phyloP scores from a whole-genome alignment of 306 rosid species.

The Rubus parviflorus region DNA sequence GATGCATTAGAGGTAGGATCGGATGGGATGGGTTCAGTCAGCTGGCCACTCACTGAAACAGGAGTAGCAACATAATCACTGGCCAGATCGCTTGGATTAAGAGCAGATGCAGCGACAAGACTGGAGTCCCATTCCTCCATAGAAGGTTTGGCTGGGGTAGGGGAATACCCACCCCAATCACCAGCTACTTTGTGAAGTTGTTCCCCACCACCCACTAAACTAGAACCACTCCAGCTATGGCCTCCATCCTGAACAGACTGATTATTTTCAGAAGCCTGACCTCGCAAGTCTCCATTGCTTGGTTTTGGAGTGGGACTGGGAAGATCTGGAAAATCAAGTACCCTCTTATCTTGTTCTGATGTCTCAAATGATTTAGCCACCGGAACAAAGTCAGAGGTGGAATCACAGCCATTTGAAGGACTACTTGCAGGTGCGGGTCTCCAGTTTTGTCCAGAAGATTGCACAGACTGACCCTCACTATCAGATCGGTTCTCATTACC shows the following conservation, averaged over 20 bases:
- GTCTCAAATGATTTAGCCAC: conserved; percentile 35
- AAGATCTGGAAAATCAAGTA: conserved; percentile 26
- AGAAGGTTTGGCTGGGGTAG: conserved; percentile 45
- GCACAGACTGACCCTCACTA: conserved; percentile 68
- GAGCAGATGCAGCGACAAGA: conserved; percentile 50
- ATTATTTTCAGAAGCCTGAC: conserved; percentile 38
- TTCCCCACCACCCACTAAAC: conserved; percentile 40
- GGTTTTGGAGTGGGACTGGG: conserved; percentile 31
- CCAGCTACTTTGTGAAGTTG: conserved; percentile 38
- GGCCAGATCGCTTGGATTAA: conserved; percentile 39
- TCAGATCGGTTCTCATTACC: conserved; percentile 58
- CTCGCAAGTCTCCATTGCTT: conserved; percentile 24
- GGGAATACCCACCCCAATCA: conserved; percentile 46
- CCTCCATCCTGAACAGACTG: conserved; percentile 48
- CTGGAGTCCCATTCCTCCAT: conserved; percentile 61
- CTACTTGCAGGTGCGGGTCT: conserved; percentile 34
- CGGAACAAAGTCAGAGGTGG: conserved; percentile 41
- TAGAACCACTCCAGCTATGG: conserved; percentile 59
- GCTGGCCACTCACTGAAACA: conserved; percentile 44
- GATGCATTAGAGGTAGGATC: conserved; percentile 54
- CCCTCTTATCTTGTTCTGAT: conserved; percentile 33
- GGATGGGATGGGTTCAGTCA: conserved; percentile 49
- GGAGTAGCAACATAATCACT: conserved; percentile 41
- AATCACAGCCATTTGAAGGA: conserved; percentile 48
- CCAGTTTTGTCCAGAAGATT: conserved; percentile 76